Percentiles rank a stretch among this genome's conserved stretches.
Evolutionary conservation across 768 basidiomycete species (phyloP).

Genomic region (Pleurotus platypus): DNA sequence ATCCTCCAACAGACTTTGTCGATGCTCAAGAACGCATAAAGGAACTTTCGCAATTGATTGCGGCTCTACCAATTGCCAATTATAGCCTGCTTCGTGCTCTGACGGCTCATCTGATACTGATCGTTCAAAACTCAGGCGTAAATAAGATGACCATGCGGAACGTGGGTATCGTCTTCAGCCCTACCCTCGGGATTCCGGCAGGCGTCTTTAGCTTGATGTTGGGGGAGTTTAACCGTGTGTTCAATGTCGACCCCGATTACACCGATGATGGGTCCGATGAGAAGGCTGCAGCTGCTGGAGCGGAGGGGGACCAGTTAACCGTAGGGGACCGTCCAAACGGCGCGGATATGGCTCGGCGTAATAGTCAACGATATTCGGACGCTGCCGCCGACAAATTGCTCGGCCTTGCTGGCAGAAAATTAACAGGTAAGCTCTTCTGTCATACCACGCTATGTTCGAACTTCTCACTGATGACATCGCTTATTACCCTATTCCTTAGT

Average conservation of each 20-base stretch:
- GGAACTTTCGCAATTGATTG: constrained; percentile 84
- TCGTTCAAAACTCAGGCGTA: constrained; percentile 83
- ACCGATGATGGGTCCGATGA: constrained; percentile 37
- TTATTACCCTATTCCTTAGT: constrained; percentile 19
- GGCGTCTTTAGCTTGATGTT: constrained; percentile 95
- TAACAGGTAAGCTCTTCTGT: background rate
- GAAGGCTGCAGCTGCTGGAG: constrained; percentile 19
- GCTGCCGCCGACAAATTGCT: constrained; percentile 81
- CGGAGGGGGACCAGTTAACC: constrained; percentile 18
- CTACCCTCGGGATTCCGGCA: constrained; percentile 96
- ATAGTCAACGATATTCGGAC: constrained; percentile 81
- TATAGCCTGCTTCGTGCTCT: constrained; percentile 93
- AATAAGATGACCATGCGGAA: constrained; percentile 99
- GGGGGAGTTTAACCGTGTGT: constrained; percentile 88
- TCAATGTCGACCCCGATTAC: constrained; percentile 68
- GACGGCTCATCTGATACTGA: constrained; percentile 90
- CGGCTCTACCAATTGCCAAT: constrained; percentile 84
- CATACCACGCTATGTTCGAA: background rate
- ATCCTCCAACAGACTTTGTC: constrained; percentile 64
- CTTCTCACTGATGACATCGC: background rate
- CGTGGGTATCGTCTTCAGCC: constrained; percentile 97
- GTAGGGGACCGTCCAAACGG: constrained; percentile 30
- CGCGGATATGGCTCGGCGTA: constrained; percentile 49
- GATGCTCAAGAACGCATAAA: constrained; percentile 84
- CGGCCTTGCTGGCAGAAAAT: constrained; percentile 20